Base-by-base conservation (phyloP, 495 filamentous ascomycete species). In the Penicillium coffeae region DNA sequence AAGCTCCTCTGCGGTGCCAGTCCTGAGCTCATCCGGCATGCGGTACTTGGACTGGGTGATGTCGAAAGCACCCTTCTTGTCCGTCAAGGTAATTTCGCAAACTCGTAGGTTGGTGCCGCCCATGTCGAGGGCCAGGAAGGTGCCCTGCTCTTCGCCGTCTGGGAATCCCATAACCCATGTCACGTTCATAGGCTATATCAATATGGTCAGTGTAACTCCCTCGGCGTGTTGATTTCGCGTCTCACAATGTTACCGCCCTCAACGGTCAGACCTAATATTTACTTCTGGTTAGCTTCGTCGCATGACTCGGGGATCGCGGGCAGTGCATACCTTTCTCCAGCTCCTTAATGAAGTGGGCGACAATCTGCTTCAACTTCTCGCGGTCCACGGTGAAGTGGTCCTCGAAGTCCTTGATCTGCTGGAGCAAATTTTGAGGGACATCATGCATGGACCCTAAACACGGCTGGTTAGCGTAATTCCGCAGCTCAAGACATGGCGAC, bases 41-140 rank as follows among this genome's bases (percentile, higher is more conserved):
- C 87, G 83, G 68, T 98, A 98, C 69, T 98, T 98, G 53, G 92
- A 96, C 73, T 98, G 93, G 55, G 91, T 95, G 61, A 98, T 98
- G 62, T 98, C 93, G 71, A 97, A 98, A 64, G 91, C 89, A 38
- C 93, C 94, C 74, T 89, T 88, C 68, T 89, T 82, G 45, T 95
- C 83, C 18, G 88, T 89, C 62, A 98, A 73, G 52, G 84, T 88
- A 63, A 98, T 92, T 67, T 98, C 89, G 73, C 93, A 98, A 58
- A 98, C 94, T 63, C 93, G 90, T 48, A 98, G 78, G 64, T 98
- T 98, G 64, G 93, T 98, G 56, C 93, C 93, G 49, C 93, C 93
- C 94, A 98, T 96, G 64, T 98, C 93, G 25, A 98, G 77, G 55
- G 93, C 93, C 38, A 98, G 76, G 66, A 83, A 98, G 33, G 88